Percentiles rank a stretch among this genome's conserved stretches.
Evolutionary conservation across 2,329 filamentous ascomycete genomes (phyloP).

Genomic region (Penicillium sp.): DNA sequence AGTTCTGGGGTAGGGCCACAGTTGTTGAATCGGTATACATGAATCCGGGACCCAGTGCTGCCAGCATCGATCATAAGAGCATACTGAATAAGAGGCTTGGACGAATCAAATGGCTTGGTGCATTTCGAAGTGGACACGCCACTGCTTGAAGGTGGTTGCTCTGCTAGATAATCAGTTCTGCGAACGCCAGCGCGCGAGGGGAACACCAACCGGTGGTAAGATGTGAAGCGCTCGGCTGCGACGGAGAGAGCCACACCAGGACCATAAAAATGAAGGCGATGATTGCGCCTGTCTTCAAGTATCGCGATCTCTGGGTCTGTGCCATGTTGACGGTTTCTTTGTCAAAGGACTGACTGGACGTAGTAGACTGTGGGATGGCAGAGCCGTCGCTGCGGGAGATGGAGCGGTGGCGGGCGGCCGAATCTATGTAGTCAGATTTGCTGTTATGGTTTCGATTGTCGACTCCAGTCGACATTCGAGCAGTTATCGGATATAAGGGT

Average conservation of each 20-base stretch:
- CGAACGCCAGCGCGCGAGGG: not conserved
- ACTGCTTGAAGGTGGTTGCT: slow-evolving; percentile 25
- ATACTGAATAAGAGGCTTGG: slow-evolving; percentile 93
- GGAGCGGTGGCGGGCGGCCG: slow-evolving; percentile 45
- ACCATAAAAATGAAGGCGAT: slow-evolving; percentile 51
- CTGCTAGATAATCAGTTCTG: slow-evolving; percentile 11
- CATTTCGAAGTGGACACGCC: slow-evolving; percentile 56
- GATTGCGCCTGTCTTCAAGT: slow-evolving; percentile 54
- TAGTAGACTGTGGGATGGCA: slow-evolving; percentile 40
- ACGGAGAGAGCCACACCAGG: slow-evolving; percentile 47
- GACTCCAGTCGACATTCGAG: slow-evolving; percentile 50
- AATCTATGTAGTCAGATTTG: slow-evolving; percentile 48
- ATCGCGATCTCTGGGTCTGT: slow-evolving; percentile 53
- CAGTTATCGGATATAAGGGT: slow-evolving; percentile 17
- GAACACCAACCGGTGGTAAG: slow-evolving; percentile 20
- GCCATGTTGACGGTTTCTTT: slow-evolving; percentile 47
- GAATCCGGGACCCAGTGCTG: slow-evolving; percentile 93
- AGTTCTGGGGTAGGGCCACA: slow-evolving; percentile 91
- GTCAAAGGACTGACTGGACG: slow-evolving; percentile 37
- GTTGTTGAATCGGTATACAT: slow-evolving; percentile 99
- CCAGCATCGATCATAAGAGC: slow-evolving; percentile 98
- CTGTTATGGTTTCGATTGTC: slow-evolving; percentile 43
- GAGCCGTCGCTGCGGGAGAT: slow-evolving; percentile 42
- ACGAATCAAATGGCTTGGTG: slow-evolving; percentile 70
- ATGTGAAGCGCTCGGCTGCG: slow-evolving; percentile 22